Evolutionary conservation across 257 asterid genomes (phyloP).

Genomic region (Phtheirospermum japonicum): DNA sequence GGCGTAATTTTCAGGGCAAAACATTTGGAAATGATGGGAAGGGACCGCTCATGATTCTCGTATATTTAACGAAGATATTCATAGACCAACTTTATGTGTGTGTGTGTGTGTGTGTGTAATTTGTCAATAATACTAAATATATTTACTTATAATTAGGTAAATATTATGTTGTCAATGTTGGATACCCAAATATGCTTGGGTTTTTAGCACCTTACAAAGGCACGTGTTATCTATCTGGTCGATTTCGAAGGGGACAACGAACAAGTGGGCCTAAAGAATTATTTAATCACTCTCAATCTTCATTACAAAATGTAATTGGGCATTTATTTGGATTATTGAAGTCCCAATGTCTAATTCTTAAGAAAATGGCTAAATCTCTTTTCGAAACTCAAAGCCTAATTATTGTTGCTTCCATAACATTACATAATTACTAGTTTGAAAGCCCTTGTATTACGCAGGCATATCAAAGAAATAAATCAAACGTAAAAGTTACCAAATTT

Average conservation of each 20-base stretch:
- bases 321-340: neutral
- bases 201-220: neutral
- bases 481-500: too few relatives aligned
- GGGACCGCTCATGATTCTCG: too few relatives aligned
- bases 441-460: too few relatives aligned
- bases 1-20: too few relatives aligned
- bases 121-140: too few relatives aligned
- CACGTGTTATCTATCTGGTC: neutral
- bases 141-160: neutral
- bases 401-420: neutral
- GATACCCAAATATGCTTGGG: neutral
- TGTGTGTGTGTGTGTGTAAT: too few relatives aligned
- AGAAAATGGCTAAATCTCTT: neutral
- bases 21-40: too few relatives aligned
- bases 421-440: constrained; percentile 1
- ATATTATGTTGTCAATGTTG: neutral
- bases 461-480: too few relatives aligned
- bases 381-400: neutral
- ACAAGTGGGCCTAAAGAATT: neutral
- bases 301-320: neutral
- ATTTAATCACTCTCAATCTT: neutral
- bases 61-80: too few relatives aligned
- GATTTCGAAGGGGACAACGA: neutral
- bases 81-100: too few relatives aligned
- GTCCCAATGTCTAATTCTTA: neutral